A percentile compares a stretch with the other conserved stretches of the same genome.
Conservation (phyloP, 768 basidiomycete genomes). For the Porpolomopsis calyptriformis region DNA sequence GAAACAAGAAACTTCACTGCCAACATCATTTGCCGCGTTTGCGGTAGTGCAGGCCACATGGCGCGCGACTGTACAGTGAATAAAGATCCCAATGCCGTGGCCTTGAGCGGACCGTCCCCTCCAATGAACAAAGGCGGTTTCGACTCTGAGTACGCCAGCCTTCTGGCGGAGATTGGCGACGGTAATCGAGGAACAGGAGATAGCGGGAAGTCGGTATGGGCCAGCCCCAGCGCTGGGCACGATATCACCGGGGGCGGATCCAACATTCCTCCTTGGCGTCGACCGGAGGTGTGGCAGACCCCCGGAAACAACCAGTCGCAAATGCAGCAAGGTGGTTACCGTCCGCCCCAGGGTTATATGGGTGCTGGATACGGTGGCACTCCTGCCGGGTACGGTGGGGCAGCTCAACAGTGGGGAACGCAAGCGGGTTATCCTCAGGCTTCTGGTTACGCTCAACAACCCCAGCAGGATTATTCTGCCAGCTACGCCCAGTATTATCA, state of each 20-base stretch:
- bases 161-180: conserved; percentile 98
- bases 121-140: conserved; percentile 66
- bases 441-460: conserved; percentile 34
- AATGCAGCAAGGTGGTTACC: conserved; percentile 39
- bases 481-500: conserved; percentile 85
- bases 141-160: conserved; percentile 93
- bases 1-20: conserved; percentile 98
- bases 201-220: conserved; percentile 42
- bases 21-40: conserved; percentile 98
- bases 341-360: conserved; percentile 61
- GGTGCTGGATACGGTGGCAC: conserved; percentile 35
- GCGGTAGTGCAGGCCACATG: conserved; percentile 98
- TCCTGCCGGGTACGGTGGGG: conserved; percentile 34
- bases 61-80: conserved; percentile 94
- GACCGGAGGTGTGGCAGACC: conserved; percentile 79
- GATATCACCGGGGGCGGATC: conserved; percentile 66
- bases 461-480: conserved; percentile 56
- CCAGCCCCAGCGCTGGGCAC: conserved; percentile 41
- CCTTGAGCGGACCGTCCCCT: conserved; percentile 35
- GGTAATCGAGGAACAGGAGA: conserved; percentile 46
- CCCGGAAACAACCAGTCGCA: conserved; percentile 38
- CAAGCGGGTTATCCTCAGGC: conserved; percentile 40
- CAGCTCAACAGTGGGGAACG: conserved; percentile 23
- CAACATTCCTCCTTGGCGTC: conserved; percentile 84
- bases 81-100: conserved; percentile 69